A percentile compares a stretch with the other conserved stretches of the same genome.
Evolutionary conservation across 495 filamentous ascomycete species (phyloP).

Genomic region (Daldinia caldariorum): DNA sequence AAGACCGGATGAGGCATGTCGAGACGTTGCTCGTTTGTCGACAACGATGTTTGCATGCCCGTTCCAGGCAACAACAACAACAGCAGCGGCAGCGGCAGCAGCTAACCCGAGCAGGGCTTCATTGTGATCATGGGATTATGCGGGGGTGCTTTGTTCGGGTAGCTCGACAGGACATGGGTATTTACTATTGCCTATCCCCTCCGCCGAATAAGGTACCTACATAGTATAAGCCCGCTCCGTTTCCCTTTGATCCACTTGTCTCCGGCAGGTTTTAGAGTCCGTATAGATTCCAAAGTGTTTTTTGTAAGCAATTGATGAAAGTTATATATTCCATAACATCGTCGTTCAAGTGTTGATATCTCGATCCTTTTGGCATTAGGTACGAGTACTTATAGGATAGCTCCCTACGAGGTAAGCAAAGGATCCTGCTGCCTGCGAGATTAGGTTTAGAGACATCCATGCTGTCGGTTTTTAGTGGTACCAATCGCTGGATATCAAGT

Average conservation of each 20-base stretch:
- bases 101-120: not conserved
- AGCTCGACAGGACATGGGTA: slow-evolving; percentile 11
- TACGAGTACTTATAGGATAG: not conserved
- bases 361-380: too few relatives aligned
- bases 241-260: slow-evolving; percentile 22
- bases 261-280: slow-evolving; percentile 19
- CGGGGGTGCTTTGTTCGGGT: slow-evolving; percentile 18
- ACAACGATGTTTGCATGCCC: slow-evolving; percentile 6
- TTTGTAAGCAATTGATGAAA: not conserved
- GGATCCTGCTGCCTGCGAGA: slow-evolving; percentile 27
- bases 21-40: slow-evolving; percentile 7
- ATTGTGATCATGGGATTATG: slow-evolving; percentile 8
- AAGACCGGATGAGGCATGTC: slow-evolving; percentile 22
- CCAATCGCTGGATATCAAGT: slow-evolving; percentile 4
- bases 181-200: not conserved
- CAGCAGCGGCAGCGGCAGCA: not conserved
- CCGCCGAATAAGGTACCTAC: slow-evolving; percentile 28
- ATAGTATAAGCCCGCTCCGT: slow-evolving; percentile 7
- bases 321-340: not conserved
- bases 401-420: slow-evolving; percentile 1
- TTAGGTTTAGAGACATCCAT: slow-evolving; percentile 38
- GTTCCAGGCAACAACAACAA: slow-evolving; percentile 14
- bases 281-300: not conserved
- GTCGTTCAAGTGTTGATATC: too few relatives aligned
- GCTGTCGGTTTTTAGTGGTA: slow-evolving; percentile 25